These are phyloP conservation scores for Xerocomellus chrysenteron DNA, from an alignment of 768 basidiomycete genomes.

Conservation along the genomic window DNA sequence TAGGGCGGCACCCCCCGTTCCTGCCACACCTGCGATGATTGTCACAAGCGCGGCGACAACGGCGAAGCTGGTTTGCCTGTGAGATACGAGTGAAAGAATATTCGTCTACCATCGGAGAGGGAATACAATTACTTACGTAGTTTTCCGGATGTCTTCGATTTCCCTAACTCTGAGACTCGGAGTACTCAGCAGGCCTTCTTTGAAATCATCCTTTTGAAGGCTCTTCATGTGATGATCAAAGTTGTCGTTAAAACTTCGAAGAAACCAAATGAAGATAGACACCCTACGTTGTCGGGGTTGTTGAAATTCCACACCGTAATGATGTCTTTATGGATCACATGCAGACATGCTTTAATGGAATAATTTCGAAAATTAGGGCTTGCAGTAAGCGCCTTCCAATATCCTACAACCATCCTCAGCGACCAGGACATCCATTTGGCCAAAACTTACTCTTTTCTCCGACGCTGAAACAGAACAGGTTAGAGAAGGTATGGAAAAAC, in stretches of 20 bases:
- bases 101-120: too few species aligned
- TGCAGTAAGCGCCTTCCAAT: not conserved
- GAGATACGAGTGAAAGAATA: too few species aligned
- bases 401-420: not conserved
- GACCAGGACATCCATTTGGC: too few species aligned
- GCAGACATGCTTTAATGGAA: not conserved
- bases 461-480: not conserved
- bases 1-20: not conserved
- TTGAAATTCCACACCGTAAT: not conserved
- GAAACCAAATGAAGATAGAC: not conserved
- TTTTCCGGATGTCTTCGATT: not conserved
- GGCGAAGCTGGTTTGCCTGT: not conserved
- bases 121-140: not conserved
- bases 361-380: not conserved
- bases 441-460: not conserved
- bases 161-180: not conserved
- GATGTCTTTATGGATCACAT: slow-evolving; percentile 2
- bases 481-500: not conserved
- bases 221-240: not conserved
- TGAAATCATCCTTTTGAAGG: not conserved
- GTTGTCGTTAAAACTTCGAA: not conserved
- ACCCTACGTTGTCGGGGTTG: not conserved
- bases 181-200: not conserved
- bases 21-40: not conserved
- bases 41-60: not conserved